A percentile compares a stretch with the other conserved stretches of the same genome.
Evolutionary conservation across 345 rosid genomes (phyloP).

Genomic region (Noccaea caerulescens): DNA sequence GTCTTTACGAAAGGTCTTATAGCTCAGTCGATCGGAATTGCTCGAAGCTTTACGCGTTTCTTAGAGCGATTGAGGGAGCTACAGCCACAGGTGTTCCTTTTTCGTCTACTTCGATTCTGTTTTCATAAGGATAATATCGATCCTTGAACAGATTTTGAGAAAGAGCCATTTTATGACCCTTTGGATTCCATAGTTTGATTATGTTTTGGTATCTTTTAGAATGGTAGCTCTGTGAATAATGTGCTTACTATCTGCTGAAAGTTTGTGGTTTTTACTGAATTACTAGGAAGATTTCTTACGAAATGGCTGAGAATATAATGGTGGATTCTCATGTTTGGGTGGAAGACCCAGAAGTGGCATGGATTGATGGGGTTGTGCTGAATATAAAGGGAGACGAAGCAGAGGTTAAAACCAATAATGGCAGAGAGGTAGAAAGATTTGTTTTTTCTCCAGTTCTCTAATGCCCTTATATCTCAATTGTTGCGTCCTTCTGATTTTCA

Average conservation of each 20-base stretch:
- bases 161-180: neutral
- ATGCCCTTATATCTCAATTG: neutral
- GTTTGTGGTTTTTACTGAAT: conserved; percentile 18
- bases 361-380: conserved; percentile 73
- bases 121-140: neutral
- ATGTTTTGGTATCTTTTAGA: neutral
- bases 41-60: neutral
- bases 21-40: conserved; percentile 19
- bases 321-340: conserved; percentile 82
- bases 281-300: conserved; percentile 41
- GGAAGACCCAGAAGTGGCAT: conserved; percentile 62
- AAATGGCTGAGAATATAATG: conserved; percentile 47
- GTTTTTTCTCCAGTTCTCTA: conserved; percentile 20
- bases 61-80: conserved; percentile 4
- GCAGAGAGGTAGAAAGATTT: conserved; percentile 50
- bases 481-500: conserved; percentile 13
- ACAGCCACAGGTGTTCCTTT: conserved; percentile 14
- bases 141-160: neutral
- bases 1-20: neutral
- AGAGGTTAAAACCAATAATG: conserved; percentile 58
- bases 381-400: conserved; percentile 60
- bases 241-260: conserved; percentile 12
- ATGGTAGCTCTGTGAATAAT: neutral
- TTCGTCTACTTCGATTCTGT: neutral
- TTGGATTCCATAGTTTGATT: conserved; percentile 16